These are phyloP conservation scores for Russula sp. DNA, from an alignment of 768 basidiomycete genomes.

Conservation along the genomic window DNA sequence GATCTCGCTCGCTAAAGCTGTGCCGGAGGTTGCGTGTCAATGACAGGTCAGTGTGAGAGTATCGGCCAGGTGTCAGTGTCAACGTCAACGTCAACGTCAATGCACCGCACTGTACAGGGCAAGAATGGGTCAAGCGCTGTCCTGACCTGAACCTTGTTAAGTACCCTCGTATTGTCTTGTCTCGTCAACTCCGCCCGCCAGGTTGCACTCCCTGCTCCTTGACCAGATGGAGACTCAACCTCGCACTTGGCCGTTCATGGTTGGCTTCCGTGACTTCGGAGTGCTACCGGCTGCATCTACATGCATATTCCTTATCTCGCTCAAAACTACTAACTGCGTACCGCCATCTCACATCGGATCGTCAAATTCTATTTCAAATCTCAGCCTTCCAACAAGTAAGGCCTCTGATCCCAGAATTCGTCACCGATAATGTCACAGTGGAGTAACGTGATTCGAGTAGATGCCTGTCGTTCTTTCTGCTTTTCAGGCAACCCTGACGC, in stretches of 20 bases:
- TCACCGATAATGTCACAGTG: slow-evolving; percentile 85
- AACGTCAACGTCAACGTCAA: not conserved
- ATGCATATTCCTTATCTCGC: no score
- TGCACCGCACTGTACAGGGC: not conserved
- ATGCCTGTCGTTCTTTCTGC: slow-evolving; percentile 31
- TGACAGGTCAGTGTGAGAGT: not conserved
- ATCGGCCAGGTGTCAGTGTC: not conserved
- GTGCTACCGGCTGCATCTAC: no score
- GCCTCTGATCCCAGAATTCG: slow-evolving; percentile 68
- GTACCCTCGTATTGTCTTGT: not conserved
- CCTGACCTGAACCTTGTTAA: not conserved
- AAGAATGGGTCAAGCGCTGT: not conserved
- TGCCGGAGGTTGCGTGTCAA: not conserved
- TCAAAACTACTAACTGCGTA: no score
- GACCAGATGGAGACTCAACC: no score
- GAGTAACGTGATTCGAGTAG: slow-evolving; percentile 48
- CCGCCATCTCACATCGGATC: no score
- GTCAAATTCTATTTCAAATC: not conserved
- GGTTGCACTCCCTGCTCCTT: no score
- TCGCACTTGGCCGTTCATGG: no score
- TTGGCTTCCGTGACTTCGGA: no score
- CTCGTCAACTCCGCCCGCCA: slow-evolving; percentile 8
- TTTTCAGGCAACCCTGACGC: not conserved
- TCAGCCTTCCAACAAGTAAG: slow-evolving; percentile 44
- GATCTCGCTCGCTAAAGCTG: slow-evolving; percentile 1